Percentiles rank a stretch among this genome's conserved stretches.
phyloP scores from a whole-genome alignment of 371 early-diverging fungal species.

The Smittium culicis region DNA sequence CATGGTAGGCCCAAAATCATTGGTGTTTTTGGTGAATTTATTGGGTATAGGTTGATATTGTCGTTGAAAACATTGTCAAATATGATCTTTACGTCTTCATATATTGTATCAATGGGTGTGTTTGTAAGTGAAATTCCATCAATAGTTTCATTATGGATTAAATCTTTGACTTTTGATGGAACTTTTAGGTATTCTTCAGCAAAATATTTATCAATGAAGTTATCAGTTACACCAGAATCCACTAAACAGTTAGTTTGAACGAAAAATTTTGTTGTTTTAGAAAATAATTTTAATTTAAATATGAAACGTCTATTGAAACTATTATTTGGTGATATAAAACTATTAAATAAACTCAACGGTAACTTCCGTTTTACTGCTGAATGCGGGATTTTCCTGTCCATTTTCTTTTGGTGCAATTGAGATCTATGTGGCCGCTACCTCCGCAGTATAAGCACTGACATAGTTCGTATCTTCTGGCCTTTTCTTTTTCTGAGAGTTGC shows the following conservation, averaged over 20 bases:
- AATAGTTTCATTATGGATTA: background rate
- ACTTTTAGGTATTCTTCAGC: background rate
- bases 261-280: background rate
- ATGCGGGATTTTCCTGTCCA: conserved; percentile 1
- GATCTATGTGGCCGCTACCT: background rate
- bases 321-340: background rate
- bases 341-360: background rate
- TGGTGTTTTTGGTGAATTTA: background rate
- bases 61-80: background rate
- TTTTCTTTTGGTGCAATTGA: background rate
- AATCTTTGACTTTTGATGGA: background rate
- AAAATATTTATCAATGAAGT: conserved; percentile 1
- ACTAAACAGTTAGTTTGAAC: background rate
- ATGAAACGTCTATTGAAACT: background rate
- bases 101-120: background rate
- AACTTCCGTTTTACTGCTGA: conserved; percentile 4
- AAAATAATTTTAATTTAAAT: conserved; percentile 4
- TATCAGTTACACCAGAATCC: conserved; percentile 2
- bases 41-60: background rate
- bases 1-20: conserved; percentile 8
- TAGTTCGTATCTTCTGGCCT: background rate
- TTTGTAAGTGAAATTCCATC: conserved; percentile 1
- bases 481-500: conserved; percentile 4
- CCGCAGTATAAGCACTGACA: background rate
- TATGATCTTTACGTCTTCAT: background rate